Evolutionary conservation across 768 basidiomycete species (phyloP).

Genomic region (Mycena indigotica): DNA sequence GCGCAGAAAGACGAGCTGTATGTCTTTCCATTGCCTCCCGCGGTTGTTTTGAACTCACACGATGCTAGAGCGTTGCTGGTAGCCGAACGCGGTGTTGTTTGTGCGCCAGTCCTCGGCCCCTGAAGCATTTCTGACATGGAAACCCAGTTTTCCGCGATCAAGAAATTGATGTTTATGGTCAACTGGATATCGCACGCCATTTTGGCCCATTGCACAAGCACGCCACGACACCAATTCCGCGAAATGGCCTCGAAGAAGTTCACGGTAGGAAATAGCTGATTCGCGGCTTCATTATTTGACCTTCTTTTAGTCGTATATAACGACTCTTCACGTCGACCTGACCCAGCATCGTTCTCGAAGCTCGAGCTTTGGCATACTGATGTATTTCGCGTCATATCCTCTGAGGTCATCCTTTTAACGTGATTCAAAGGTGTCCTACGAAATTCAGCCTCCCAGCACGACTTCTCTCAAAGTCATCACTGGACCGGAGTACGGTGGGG

Average conservation of each 20-base stretch:
- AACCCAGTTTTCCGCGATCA: constrained; percentile 44
- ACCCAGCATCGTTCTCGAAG: constrained; percentile 67
- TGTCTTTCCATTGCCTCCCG: constrained; percentile 19
- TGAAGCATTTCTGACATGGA: neutral
- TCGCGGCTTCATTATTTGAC: neutral
- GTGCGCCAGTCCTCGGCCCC: constrained; percentile 40
- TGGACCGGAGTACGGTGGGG: constrained; percentile 71
- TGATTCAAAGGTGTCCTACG: constrained; percentile 61
- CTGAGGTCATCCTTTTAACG: neutral
- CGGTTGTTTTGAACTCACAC: constrained; percentile 18
- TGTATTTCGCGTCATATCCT: constrained; percentile 35
- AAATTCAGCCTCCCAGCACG: constrained; percentile 77
- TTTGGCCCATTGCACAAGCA: constrained; percentile 82
- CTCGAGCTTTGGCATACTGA: constrained; percentile 84
- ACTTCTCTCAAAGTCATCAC: constrained; percentile 79
- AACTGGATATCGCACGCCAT: constrained; percentile 71
- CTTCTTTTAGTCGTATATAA: constrained; percentile 64
- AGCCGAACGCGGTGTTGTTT: constrained; percentile 77
- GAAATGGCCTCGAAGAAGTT: constrained; percentile 74
- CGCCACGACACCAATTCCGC: constrained; percentile 77
- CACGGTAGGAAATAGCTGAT: constrained; percentile 50
- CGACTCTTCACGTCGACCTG: constrained; percentile 63
- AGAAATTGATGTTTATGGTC: constrained; percentile 65
- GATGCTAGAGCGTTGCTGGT: constrained; percentile 62
- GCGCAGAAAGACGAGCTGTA: constrained; percentile 81